These are phyloP conservation scores for Orbilia javanica DNA, from an alignment of 2,329 filamentous ascomycete species.

Conservation along the genomic window DNA sequence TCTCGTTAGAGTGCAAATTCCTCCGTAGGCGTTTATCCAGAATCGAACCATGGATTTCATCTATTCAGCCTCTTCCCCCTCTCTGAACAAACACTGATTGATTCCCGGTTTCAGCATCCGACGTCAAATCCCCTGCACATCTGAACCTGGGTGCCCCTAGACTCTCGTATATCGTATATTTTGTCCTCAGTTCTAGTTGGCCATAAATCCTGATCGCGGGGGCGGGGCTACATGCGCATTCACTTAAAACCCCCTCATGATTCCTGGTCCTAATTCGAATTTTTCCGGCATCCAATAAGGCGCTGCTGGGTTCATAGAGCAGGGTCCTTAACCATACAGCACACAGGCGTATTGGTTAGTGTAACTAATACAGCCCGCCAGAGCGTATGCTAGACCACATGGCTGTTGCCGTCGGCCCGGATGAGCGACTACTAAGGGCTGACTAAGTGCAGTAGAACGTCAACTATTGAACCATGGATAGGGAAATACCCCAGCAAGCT, in stretches of 20 bases:
- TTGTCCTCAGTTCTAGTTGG: background rate
- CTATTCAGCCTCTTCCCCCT: conserved; percentile 12
- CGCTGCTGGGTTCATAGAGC: background rate
- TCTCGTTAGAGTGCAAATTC: background rate
- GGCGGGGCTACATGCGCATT: background rate
- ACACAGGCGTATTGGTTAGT: background rate
- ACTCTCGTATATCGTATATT: background rate
- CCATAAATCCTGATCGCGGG: background rate
- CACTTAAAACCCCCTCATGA: background rate
- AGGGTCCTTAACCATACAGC: background rate
- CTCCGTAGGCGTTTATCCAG: conserved; percentile 15
- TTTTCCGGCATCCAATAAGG: conserved; percentile 2
- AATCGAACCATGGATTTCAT: conserved; percentile 15
- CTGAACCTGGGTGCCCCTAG: background rate
- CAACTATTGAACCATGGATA: conserved; percentile 21
- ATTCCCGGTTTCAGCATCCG: conserved; percentile 25
- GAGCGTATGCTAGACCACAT: conserved; percentile 26
- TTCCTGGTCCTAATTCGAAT: background rate
- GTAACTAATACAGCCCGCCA: background rate
- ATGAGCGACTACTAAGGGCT: conserved; percentile 26
- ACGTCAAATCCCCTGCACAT: background rate
- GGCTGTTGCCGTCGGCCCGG: conserved; percentile 29
- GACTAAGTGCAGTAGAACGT: background rate
- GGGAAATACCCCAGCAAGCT: background rate
- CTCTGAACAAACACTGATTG: background rate